Conservation (phyloP, 169 alveolate genomes). For the Perkinsus chesapeaki region DNA sequence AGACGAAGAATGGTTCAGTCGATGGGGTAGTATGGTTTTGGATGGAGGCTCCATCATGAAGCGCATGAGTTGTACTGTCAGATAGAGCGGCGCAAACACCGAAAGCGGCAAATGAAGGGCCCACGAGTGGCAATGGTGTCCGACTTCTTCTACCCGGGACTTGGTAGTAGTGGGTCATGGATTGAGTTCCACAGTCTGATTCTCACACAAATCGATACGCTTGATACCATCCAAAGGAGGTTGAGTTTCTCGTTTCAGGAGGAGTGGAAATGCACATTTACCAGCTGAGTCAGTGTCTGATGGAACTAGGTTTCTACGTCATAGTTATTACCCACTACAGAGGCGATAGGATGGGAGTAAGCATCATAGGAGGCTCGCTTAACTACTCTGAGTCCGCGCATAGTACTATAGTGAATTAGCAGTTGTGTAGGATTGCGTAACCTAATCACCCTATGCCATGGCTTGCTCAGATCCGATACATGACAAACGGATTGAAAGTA, state of each 20-base stretch:
- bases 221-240: too few species aligned
- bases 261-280: constrained; percentile 98
- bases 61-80: too few species aligned
- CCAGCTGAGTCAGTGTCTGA: constrained; percentile 83
- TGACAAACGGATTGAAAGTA: constrained; percentile 95
- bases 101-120: not conserved
- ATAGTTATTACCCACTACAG: constrained; percentile 89
- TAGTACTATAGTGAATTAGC: not conserved
- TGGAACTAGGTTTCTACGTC: constrained; percentile 90
- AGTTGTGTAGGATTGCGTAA: not conserved
- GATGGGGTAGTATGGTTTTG: not conserved
- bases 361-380: too few species aligned
- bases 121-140: constrained; percentile 35
- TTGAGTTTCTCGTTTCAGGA: constrained; percentile 70
- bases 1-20: not conserved
- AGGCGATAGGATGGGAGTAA: constrained; percentile 82
- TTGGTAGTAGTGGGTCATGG: not conserved
- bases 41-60: too few species aligned
- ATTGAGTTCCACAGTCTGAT: not conserved
- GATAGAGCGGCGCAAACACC: not conserved
- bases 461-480: constrained; percentile 55
- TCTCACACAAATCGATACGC: not conserved
- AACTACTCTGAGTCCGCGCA: too few species aligned
- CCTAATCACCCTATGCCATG: not conserved
- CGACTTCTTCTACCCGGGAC: constrained; percentile 41